A percentile compares a stretch with the other conserved stretches of the same genome.
Evolutionary conservation across 176 grass and related monocot species (phyloP).

Genomic region (Leersia perrieri): DNA sequence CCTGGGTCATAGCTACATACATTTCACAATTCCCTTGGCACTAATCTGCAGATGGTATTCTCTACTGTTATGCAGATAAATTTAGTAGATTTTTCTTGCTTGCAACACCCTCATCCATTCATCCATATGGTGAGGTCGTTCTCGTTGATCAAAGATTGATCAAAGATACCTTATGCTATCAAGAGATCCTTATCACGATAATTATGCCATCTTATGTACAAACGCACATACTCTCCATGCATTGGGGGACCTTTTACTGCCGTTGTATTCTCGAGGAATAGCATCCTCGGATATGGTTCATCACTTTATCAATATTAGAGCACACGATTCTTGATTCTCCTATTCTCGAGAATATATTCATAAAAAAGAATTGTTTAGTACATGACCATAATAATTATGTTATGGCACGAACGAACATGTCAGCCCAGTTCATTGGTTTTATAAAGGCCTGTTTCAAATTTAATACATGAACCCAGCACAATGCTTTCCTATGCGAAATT

Average conservation of each 20-base stretch:
- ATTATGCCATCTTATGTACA: constrained; percentile 10
- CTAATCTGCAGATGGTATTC: neutral
- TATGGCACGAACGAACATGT: neutral
- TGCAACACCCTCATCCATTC: neutral
- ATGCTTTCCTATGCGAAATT: neutral
- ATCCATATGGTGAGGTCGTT: neutral
- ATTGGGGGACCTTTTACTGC: neutral
- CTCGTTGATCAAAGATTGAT: constrained; percentile 33
- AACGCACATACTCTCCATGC: neutral
- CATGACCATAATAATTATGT: neutral
- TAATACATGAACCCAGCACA: too few relatives aligned
- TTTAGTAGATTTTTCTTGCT: neutral
- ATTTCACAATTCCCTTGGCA: neutral
- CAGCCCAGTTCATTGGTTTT: neutral
- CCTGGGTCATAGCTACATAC: neutral
- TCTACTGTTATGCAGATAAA: neutral
- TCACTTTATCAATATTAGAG: constrained; percentile 1
- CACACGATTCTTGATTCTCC: constrained; percentile 39
- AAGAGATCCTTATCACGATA: constrained; percentile 33
- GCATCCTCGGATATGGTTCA: constrained; percentile 50
- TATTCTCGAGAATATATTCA: constrained; percentile 28
- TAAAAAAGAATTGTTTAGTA: neutral
- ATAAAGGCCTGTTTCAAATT: too few relatives aligned
- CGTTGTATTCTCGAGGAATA: constrained; percentile 35
- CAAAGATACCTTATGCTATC: constrained; percentile 33